Conservation (phyloP, 371 early-diverging fungal species). For the Cokeromyces recurvatus region DNA sequence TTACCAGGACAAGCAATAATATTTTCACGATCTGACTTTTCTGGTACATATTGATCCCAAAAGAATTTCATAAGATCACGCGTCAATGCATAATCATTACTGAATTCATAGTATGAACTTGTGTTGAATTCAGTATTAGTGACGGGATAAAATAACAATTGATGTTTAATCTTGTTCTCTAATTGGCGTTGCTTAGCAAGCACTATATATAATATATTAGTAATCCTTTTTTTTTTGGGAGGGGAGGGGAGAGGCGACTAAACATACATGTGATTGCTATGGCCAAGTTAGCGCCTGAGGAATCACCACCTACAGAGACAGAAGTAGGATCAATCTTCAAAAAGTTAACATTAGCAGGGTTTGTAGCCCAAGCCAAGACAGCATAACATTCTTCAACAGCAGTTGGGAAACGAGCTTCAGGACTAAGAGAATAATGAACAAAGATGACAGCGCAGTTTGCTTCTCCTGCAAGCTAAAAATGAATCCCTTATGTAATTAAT, state of each 20-base stretch:
- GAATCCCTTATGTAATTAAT: too few species aligned
- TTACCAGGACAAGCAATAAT: constrained; percentile 9
- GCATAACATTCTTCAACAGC: constrained; percentile 26
- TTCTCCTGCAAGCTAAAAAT: constrained; percentile 7
- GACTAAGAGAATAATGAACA: constrained; percentile 23
- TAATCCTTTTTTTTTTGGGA: background rate
- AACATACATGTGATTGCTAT: constrained; percentile 9
- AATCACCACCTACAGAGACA: constrained; percentile 22
- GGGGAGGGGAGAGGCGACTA: too few species aligned
- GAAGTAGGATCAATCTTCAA: constrained; percentile 12
- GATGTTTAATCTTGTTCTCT: constrained; percentile 1
- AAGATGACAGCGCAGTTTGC: constrained; percentile 15
- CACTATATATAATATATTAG: background rate
- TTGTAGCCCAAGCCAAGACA: constrained; percentile 9
- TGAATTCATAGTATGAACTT: constrained; percentile 8
- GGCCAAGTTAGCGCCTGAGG: constrained; percentile 21
- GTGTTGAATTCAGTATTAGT: constrained; percentile 5
- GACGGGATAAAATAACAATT: constrained; percentile 15
- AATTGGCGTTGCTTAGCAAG: constrained; percentile 12
- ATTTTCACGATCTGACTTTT: constrained; percentile 4
- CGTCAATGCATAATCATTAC: background rate
- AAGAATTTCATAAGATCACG: background rate
- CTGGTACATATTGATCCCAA: constrained; percentile 12
- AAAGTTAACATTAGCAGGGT: background rate
- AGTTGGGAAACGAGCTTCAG: constrained; percentile 25